phyloP scores from a whole-genome alignment of 129 eudicot species.

The Tanacetum coccineum region DNA sequence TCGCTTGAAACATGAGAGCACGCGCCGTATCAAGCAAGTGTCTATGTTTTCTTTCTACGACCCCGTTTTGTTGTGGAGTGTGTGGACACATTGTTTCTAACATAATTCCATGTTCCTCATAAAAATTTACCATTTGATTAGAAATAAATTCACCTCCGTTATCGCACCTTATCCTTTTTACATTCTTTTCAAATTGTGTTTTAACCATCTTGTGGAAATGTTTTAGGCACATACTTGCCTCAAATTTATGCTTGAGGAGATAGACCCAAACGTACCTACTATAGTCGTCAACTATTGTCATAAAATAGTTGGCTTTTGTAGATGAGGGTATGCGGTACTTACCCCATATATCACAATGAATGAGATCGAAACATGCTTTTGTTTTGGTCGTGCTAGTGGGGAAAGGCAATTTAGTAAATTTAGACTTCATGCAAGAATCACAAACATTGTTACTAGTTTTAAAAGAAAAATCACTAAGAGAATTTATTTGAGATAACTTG shows the following conservation, averaged over 20 bases:
- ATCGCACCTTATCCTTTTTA: too few species aligned
- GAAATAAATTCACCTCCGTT: too few species aligned
- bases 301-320: constrained; percentile 1
- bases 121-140: too few species aligned
- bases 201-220: background rate
- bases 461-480: constrained; percentile 1
- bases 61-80: too few species aligned
- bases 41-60: too few species aligned
- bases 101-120: too few species aligned
- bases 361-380: background rate
- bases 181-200: too few species aligned
- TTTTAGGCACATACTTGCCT: background rate
- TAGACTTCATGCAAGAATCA: constrained; percentile 7
- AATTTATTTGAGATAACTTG: background rate
- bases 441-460: background rate
- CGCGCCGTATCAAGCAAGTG: too few species aligned
- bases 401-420: background rate
- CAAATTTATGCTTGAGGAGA: background rate
- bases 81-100: too few species aligned
- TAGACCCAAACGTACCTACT: constrained; percentile 1
- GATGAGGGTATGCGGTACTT: background rate
- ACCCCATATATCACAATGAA: background rate
- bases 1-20: too few species aligned
- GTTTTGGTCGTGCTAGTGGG: background rate
- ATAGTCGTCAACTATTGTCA: background rate